These are phyloP conservation scores for Beauveria medogensis DNA, from an alignment of 2,329 filamentous ascomycete genomes.

Conservation along the genomic window DNA sequence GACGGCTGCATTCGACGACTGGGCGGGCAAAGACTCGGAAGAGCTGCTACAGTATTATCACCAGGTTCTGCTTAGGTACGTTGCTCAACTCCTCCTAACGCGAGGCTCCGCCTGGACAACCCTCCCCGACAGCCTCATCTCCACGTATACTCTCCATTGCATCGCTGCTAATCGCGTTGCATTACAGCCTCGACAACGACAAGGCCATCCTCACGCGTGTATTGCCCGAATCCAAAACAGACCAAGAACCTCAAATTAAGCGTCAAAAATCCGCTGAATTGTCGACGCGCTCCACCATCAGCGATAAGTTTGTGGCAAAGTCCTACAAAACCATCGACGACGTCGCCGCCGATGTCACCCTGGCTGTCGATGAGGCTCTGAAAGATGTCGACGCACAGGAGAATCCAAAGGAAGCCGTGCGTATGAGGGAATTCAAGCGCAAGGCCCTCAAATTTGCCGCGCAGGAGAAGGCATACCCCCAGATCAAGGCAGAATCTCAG, in stretches of 20 bases:
- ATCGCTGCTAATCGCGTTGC: slow-evolving; percentile 21
- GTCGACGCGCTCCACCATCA: slow-evolving; percentile 34
- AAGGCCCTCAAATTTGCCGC: slow-evolving; percentile 55
- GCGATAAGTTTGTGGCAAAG: slow-evolving; percentile 44
- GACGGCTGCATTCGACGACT: slow-evolving; percentile 16
- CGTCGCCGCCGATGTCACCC: slow-evolving; percentile 50
- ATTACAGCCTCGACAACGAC: slow-evolving; percentile 42
- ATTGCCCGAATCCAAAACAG: slow-evolving; percentile 34
- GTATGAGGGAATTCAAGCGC: slow-evolving; percentile 50
- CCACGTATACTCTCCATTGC: neutral
- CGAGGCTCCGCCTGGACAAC: neutral
- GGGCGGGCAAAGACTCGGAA: slow-evolving; percentile 23
- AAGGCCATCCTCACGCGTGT: slow-evolving; percentile 49
- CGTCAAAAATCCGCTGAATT: slow-evolving; percentile 48
- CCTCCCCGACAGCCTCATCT: neutral
- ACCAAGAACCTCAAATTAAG: slow-evolving; percentile 49
- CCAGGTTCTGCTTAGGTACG: slow-evolving; percentile 31
- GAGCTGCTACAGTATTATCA: slow-evolving; percentile 31
- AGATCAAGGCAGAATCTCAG: slow-evolving; percentile 28
- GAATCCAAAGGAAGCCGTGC: slow-evolving; percentile 31
- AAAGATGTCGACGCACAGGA: slow-evolving; percentile 33
- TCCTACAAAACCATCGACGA: slow-evolving; percentile 56
- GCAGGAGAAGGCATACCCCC: slow-evolving; percentile 49
- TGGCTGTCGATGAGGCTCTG: slow-evolving; percentile 39
- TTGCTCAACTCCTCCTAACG: slow-evolving; percentile 8